Evolutionary conservation across 768 basidiomycete species (phyloP), one percentile per base, ranked within the genome.

Genomic region (Podaxis mareebaensis): DNA sequence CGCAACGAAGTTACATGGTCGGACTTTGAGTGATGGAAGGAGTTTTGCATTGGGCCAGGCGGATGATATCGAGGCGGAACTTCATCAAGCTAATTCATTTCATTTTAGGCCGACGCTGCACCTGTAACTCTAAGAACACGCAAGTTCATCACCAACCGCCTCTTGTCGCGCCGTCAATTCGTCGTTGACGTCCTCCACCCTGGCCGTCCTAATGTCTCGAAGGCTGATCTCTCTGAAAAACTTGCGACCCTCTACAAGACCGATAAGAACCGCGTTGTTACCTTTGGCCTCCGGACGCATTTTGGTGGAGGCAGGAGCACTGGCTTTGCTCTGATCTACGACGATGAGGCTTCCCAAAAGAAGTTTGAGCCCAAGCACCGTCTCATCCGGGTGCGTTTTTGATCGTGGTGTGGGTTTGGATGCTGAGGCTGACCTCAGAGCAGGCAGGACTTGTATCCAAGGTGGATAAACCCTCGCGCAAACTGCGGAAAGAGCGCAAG

Each of bases 91-190:
- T 56, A 30, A 57, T 65, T 13, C 57, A 65, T 67, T 61, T 68
- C 56, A 65, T 67, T 73, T 22, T 70, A 93, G 91, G 85, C 91
- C 80, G 92, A 92, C 76, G 81, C 76, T 75, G 82, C 93, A 76
- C 89, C 96, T 64, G 85, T 99, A 70, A 99, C 97, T 69, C 85
- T 99, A 76, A 93, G 97, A 72, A 97, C 97, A 60, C 92, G 96
- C 78, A 98, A 99, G 85, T 99, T 99, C 84, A 92, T 98, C 79
- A 97, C 96, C 75, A 99, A 99, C 87, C 94, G 95, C 65, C 91
- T 99, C 68, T 83, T 99, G 56, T 88, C 92, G 70, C 92, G 97
- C 71, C 92, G 93, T 73, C 97, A 99, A 84, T 96, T 99, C 74
- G 85, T 98, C 70, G 85, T 98, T 68, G 95, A 96, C 70, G 86